Percentiles rank a stretch among this genome's conserved stretches.
Conservation (phyloP, 306 rosid genomes). For the Quercus robur region DNA sequence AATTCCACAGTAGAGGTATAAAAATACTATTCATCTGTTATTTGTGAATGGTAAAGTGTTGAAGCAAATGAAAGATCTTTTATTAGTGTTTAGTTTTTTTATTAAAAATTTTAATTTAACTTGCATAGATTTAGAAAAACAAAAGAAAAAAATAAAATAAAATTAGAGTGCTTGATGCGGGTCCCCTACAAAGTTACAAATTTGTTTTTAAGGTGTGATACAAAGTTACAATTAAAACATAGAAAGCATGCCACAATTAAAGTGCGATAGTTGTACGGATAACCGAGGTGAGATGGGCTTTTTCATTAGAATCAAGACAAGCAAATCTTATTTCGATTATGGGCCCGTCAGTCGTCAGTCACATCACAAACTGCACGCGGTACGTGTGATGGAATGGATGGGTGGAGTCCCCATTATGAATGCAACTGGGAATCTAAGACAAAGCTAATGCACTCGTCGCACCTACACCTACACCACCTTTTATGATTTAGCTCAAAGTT, state of each 20-base stretch:
- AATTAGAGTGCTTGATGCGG: too few relatives aligned
- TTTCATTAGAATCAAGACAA: constrained; percentile 4
- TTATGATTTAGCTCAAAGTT: neutral
- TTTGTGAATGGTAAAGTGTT: too few relatives aligned
- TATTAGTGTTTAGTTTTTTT: too few relatives aligned
- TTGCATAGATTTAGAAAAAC: too few relatives aligned
- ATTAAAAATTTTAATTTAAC: too few relatives aligned
- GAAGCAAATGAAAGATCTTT: too few relatives aligned
- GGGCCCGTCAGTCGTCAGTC: constrained; percentile 18
- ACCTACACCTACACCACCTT: neutral
- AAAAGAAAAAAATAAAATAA: too few relatives aligned
- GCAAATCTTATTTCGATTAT: constrained; percentile 2
- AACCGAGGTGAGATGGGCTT: neutral
- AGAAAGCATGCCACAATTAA: neutral
- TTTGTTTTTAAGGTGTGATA: too few relatives aligned
- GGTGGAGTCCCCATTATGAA: constrained; percentile 8
- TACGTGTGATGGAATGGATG: neutral
- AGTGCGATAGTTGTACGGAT: neutral
- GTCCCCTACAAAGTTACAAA: too few relatives aligned
- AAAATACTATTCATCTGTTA: too few relatives aligned
- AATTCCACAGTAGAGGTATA: too few relatives aligned
- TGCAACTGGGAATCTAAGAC: neutral
- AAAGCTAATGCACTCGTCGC: neutral
- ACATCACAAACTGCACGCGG: constrained; percentile 11
- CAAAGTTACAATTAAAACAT: neutral